These are phyloP conservation scores for Pseudonitzschia pungens DNA, from an alignment of 108 stramenopile species.

Conservation along the genomic window DNA sequence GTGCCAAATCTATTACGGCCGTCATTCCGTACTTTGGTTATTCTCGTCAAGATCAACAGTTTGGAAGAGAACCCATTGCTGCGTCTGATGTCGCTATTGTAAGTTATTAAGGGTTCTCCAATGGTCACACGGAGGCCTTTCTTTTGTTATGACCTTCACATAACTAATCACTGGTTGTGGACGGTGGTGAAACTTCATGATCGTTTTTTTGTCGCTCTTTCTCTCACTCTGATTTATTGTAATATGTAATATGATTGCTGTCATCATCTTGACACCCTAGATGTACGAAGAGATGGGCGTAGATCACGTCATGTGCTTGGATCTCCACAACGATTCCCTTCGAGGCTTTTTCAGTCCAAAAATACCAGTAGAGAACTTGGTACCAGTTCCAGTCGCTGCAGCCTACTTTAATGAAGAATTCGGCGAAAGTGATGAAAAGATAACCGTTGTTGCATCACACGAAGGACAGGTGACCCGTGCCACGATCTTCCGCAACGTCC, in stretches of 20 bases:
- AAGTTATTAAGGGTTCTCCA: not conserved
- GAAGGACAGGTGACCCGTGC: conserved; percentile 86
- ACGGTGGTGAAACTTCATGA: too few relatives aligned
- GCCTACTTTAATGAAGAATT: conserved; percentile 90
- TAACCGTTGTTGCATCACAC: conserved; percentile 83
- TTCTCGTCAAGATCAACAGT: conserved; percentile 67
- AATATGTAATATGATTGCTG: too few relatives aligned
- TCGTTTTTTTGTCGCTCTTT: too few relatives aligned
- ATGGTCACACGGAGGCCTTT: not conserved
- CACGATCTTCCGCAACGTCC: conserved; percentile 70
- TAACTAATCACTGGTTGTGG: too few relatives aligned
- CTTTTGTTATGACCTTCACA: too few relatives aligned
- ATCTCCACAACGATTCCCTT: conserved; percentile 74
- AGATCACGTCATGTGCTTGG: conserved; percentile 82
- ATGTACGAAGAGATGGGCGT: conserved; percentile 87
- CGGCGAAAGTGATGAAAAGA: conserved; percentile 33
- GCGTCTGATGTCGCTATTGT: conserved; percentile 76
- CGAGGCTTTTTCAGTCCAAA: conserved; percentile 74
- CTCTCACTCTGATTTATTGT: too few relatives aligned
- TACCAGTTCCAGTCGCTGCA: conserved; percentile 86
- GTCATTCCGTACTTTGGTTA: conserved; percentile 93
- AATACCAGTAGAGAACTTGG: conserved; percentile 80
- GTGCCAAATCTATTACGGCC: conserved; percentile 78
- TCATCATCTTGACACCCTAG: not conserved
- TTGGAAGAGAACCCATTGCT: conserved; percentile 76